Evolutionary conservation across 1,284 basidiomycete genomes (phyloP), one percentile per base, ranked within the genome.

Genomic region (Trichosporon faecale): DNA sequence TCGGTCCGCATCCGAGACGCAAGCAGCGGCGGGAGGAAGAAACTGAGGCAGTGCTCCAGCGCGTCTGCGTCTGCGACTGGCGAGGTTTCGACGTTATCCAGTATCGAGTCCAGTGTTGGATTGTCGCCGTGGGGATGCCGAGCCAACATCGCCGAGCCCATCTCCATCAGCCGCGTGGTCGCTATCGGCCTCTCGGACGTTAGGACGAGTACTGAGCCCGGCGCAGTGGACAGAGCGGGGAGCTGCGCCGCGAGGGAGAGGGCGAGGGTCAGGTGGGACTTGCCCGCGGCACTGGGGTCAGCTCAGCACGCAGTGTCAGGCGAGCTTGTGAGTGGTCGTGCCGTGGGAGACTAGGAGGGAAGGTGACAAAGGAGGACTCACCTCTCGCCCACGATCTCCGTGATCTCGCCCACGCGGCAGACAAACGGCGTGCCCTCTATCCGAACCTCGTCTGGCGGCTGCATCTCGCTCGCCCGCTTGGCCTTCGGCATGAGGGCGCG

Each of bases 371-470:
- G 23, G 35, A 65, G 31, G 16, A 74, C 84, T 69, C 81, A 93
- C 92, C 92, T 92, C 85, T 95, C 92, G n/a, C 93, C 93, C 14
- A 87, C 88, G 46, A 95, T 83, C 78, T 95, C 93, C 87, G 91
- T 94, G 16, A 95, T 74, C 86, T 90, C 89, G 0, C 92, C 89
- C 1, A 90, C 88, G 66, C 87, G 84, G 18, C 57, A 61, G 27
- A 8, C 16, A 18, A 61, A 31, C 57, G 27, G 27, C 8, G 27
- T 61, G 16, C 57, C 57, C 29, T 61, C 57, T 8, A 61, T 33
- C 27, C 27, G 57, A 5, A 61, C 29, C 9, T 61, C 29, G 57
- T 33, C 18, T 9, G 57, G 16, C 8, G 11, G 11, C 5, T 16
- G 57, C 27, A 61, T 16, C 27, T 16, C 27, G 29, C 27, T 61